These are phyloP conservation scores for Ambrosiella cleistominuta DNA, from an alignment of 2,329 filamentous ascomycete species.

Conservation along the genomic window DNA sequence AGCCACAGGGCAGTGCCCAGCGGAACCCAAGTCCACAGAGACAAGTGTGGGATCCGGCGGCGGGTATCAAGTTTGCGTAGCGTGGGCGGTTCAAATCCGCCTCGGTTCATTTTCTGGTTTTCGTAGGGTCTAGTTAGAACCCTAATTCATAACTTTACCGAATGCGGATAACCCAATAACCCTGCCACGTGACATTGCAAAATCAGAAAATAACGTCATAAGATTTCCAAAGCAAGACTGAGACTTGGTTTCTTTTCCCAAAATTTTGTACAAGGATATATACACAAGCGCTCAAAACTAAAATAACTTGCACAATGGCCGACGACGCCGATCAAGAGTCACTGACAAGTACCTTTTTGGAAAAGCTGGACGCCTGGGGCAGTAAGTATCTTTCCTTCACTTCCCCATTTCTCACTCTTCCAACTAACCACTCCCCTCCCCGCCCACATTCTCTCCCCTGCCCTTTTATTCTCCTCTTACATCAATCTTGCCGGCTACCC, in stretches of 20 bases:
- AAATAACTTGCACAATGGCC: not conserved
- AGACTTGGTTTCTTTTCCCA: not conserved
- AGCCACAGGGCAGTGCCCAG: constrained; percentile 12
- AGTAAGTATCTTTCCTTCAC: constrained; percentile 23
- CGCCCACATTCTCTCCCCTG: constrained; percentile 29
- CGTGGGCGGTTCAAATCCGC: constrained; percentile 9
- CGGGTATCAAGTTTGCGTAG: constrained; percentile 15
- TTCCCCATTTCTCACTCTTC: constrained; percentile 1
- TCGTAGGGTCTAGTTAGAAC: not conserved
- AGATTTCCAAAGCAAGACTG: too few species aligned
- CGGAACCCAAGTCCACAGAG: constrained; percentile 15
- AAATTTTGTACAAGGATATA: not conserved
- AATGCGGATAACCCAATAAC: not conserved
- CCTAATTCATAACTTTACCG: not conserved
- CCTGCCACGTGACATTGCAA: not conserved
- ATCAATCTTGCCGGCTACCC: constrained; percentile 42
- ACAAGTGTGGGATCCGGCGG: constrained; percentile 11
- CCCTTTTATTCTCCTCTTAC: constrained; percentile 39
- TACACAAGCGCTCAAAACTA: not conserved
- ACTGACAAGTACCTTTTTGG: constrained; percentile 16
- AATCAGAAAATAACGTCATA: too few species aligned
- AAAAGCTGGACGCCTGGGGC: constrained; percentile 29
- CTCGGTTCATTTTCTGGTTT: constrained; percentile 12
- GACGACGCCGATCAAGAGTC: constrained; percentile 1
- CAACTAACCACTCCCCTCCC: constrained; percentile 21